phyloP scores from a whole-genome alignment of 1,284 basidiomycete species.

The Pascua guehoae region DNA sequence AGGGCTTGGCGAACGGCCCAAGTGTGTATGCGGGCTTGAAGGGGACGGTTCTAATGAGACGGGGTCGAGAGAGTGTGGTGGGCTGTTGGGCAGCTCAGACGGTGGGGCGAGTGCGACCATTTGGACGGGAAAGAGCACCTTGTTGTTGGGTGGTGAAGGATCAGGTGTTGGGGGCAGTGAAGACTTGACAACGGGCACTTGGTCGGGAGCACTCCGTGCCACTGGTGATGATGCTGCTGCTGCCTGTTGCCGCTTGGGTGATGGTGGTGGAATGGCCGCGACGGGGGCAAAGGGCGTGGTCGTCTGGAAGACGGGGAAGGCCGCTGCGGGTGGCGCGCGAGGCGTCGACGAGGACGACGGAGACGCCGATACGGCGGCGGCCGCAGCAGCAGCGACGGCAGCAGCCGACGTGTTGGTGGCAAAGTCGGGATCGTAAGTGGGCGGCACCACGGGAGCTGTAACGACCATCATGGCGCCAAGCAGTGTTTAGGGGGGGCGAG shows the following conservation, averaged over 20 bases:
- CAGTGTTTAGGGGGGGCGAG: neutral
- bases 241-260: neutral
- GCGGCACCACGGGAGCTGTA: slow-evolving; percentile 15
- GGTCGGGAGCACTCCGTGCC: no score
- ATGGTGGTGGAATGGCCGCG: no score
- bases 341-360: neutral
- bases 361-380: no score
- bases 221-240: no score
- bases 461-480: slow-evolving; percentile 22
- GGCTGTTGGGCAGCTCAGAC: no score
- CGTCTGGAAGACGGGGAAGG: slow-evolving; percentile 7
- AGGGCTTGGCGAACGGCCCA: no score
- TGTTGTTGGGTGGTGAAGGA: slow-evolving; percentile 28
- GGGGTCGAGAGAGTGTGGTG: no score
- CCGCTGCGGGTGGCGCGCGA: neutral
- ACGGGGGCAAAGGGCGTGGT: neutral
- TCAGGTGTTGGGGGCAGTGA: slow-evolving; percentile 32
- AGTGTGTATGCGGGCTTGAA: no score
- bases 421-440: slow-evolving; percentile 14
- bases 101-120: slow-evolving; percentile 34
- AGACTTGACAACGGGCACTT: slow-evolving; percentile 23
- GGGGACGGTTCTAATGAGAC: no score
- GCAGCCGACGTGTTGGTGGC: no score
- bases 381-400: no score
- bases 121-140: slow-evolving; percentile 24